phyloP scores from a whole-genome alignment of 805 yeast genomes.

The Wickerhamiella slavikovae region DNA sequence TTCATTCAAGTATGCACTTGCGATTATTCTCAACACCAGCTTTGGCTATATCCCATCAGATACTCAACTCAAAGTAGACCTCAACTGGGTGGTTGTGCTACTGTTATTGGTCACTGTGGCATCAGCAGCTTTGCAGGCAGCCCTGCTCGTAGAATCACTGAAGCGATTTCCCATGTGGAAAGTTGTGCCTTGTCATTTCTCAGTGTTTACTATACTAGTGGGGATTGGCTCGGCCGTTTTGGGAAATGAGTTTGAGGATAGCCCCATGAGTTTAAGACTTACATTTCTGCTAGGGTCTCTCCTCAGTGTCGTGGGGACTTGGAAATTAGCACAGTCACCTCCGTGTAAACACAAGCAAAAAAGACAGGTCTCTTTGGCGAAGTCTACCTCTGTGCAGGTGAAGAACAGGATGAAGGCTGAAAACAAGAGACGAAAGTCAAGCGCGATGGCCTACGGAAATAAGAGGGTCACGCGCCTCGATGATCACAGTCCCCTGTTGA shows the following conservation, averaged over 20 bases:
- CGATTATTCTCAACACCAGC: background rate
- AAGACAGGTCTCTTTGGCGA: no score
- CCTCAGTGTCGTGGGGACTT: constrained; percentile 24
- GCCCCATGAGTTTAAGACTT: constrained; percentile 9
- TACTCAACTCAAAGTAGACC: no score
- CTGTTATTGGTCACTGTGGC: constrained; percentile 17
- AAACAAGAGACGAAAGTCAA: no score
- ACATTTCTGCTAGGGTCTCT: constrained; percentile 20
- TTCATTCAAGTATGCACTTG: background rate
- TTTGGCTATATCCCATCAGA: background rate
- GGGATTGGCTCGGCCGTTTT: constrained; percentile 23
- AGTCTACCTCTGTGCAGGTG: no score
- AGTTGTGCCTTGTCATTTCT: constrained; percentile 31
- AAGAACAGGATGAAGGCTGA: no score
- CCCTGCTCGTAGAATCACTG: constrained; percentile 21
- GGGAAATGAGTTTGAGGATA: constrained; percentile 22
- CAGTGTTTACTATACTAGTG: constrained; percentile 26
- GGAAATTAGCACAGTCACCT: constrained; percentile 12
- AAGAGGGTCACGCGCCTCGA: no score
- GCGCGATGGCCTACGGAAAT: no score
- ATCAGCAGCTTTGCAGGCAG: constrained; percentile 25
- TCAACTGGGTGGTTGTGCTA: no score
- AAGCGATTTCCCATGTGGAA: constrained; percentile 23
- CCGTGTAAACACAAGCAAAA: no score
- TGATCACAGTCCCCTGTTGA: no score